A percentile compares a stretch with the other conserved stretches of the same genome.
Conservation (phyloP, 441 rosid genomes). For the Pelargonium citronellum region DNA sequence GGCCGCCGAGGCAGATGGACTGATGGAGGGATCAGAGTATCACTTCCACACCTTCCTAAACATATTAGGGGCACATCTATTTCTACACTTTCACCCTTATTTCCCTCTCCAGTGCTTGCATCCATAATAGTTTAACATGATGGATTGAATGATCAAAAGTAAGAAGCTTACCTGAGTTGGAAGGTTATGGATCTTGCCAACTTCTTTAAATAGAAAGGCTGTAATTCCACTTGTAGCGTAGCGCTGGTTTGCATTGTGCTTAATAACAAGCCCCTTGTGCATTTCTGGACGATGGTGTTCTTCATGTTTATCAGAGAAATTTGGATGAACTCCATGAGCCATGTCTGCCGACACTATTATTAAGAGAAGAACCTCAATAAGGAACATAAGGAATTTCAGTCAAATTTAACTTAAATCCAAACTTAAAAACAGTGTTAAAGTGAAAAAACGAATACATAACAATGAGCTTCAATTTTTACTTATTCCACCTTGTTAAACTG, state of each 20-base stretch:
- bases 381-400: slow-evolving; percentile 5
- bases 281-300: slow-evolving; percentile 83
- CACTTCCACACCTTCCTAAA: not conserved
- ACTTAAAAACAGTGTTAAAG: not conserved
- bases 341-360: slow-evolving; percentile 82
- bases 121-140: not conserved
- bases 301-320: slow-evolving; percentile 82
- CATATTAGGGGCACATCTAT: not conserved
- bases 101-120: not conserved
- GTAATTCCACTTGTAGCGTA: slow-evolving; percentile 91
- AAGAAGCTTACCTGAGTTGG: slow-evolving; percentile 66
- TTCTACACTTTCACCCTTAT: not conserved
- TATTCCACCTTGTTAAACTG: not conserved
- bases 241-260: slow-evolving; percentile 91
- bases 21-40: not conserved
- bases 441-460: not conserved
- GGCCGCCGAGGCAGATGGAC: not conserved
- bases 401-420: not conserved
- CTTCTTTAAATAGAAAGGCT: slow-evolving; percentile 86
- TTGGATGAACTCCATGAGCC: slow-evolving; percentile 96
- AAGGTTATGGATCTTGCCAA: slow-evolving; percentile 66
- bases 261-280: slow-evolving; percentile 86
- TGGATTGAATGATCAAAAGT: not conserved
- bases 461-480: not conserved
- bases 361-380: slow-evolving; percentile 18